A percentile compares a stretch with the other conserved stretches of the same genome.
phyloP scores from a whole-genome alignment of 2,329 filamentous ascomycete species.

The Davidsoniella neocaledoniae region DNA sequence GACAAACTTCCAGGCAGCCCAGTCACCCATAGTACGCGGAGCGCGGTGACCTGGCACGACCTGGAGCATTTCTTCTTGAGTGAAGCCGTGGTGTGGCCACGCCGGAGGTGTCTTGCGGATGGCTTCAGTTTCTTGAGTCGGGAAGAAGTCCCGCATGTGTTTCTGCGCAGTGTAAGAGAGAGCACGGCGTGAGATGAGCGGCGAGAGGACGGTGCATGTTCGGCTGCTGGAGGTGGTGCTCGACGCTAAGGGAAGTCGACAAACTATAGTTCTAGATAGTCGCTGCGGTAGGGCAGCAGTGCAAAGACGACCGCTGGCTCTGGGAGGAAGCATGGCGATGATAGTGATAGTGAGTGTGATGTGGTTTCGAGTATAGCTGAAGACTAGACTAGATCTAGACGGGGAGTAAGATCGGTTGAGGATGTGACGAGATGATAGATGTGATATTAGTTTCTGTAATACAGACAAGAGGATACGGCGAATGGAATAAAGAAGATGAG shows the following conservation, averaged over 20 bases:
- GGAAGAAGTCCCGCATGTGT: conserved; percentile 44
- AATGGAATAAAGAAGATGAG: too few species aligned
- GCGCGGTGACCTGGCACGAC: conserved; percentile 63
- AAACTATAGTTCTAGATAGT: neutral
- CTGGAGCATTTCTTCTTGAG: conserved; percentile 58
- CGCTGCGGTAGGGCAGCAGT: conserved; percentile 1
- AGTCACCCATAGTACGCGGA: conserved; percentile 57
- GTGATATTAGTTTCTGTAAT: too few species aligned
- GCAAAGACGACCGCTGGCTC: conserved; percentile 6
- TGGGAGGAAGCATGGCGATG: conserved; percentile 7
- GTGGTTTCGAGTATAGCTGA: too few species aligned
- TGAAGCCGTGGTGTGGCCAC: conserved; percentile 60
- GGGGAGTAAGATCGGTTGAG: too few species aligned
- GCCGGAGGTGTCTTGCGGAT: conserved; percentile 47
- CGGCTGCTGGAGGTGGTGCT: conserved; percentile 3
- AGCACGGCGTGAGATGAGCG: conserved; percentile 17
- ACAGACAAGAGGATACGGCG: too few species aligned
- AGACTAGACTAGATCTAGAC: too few species aligned
- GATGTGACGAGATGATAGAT: too few species aligned
- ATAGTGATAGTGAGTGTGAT: neutral
- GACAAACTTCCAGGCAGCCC: conserved; percentile 60
- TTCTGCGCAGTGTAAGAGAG: conserved; percentile 34
- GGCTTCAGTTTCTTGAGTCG: conserved; percentile 39
- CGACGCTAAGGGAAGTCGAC: conserved; percentile 1
- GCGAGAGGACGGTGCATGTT: too few species aligned